Evolutionary conservation across 1,284 basidiomycete genomes (phyloP).

Genomic region (Sporisorium exsertum): DNA sequence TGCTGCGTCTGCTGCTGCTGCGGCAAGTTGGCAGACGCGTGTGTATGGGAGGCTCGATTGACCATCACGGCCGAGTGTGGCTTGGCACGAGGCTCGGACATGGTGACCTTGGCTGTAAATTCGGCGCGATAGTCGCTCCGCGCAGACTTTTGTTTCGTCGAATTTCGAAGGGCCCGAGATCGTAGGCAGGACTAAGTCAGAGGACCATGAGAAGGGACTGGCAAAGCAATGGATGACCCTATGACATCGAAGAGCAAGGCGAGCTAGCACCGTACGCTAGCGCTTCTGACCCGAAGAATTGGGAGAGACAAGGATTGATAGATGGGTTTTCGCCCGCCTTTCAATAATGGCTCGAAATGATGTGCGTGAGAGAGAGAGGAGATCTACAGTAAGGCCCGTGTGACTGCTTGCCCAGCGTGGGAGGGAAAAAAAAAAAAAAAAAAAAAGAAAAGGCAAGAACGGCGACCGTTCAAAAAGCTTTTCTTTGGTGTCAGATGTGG

Average conservation of each 20-base stretch:
- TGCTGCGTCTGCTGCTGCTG: conserved; percentile 10
- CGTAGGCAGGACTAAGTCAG: not conserved
- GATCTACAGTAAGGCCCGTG: too few relatives aligned
- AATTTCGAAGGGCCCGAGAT: not conserved
- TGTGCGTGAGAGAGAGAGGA: not conserved
- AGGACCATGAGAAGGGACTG: not conserved
- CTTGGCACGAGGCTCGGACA: not conserved
- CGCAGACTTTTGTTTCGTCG: not conserved
- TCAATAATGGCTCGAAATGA: not conserved
- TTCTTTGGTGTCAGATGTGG: too few relatives aligned
- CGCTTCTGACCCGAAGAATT: not conserved
- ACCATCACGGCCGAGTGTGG: conserved; percentile 11
- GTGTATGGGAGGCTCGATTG: conserved; percentile 6
- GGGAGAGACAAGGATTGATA: not conserved
- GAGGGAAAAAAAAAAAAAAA: not conserved
- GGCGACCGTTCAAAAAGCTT: not conserved
- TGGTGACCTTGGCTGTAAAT: not conserved
- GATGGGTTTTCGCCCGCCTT: not conserved
- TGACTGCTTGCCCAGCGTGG: too few relatives aligned
- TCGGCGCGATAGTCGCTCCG: conserved; percentile 2
- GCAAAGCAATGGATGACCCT: not conserved
- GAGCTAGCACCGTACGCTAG: not conserved
- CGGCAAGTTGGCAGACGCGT: conserved; percentile 12
- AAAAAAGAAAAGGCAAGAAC: not conserved
- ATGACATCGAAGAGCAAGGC: not conserved